These are phyloP conservation scores for Misopates orontium DNA, from an alignment of 257 asterid species.

Conservation along the genomic window DNA sequence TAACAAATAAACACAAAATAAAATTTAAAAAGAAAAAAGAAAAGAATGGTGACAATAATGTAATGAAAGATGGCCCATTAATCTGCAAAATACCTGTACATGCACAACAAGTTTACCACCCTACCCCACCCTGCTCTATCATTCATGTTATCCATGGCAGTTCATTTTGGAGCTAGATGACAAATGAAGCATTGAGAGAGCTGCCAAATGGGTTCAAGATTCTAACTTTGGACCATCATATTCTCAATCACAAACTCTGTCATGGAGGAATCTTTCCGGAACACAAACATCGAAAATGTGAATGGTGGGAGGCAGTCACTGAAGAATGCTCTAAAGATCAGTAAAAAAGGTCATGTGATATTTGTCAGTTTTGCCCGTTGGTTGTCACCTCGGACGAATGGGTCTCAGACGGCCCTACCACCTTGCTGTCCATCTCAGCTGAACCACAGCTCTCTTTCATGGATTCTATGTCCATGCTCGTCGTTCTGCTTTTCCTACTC, in stretches of 20 bases:
- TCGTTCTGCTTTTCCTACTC: slow-evolving; percentile 58
- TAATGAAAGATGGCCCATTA: slow-evolving; percentile 28
- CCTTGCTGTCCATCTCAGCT: slow-evolving; percentile 47
- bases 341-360: slow-evolving; percentile 27
- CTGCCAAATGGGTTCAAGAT: slow-evolving; percentile 34
- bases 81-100: slow-evolving; percentile 42
- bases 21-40: neutral
- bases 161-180: slow-evolving; percentile 35
- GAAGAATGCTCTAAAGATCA: slow-evolving; percentile 30
- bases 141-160: slow-evolving; percentile 17
- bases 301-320: slow-evolving; percentile 27
- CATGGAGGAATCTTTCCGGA: slow-evolving; percentile 50
- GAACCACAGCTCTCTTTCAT: slow-evolving; percentile 54
- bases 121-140: slow-evolving; percentile 23
- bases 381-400: slow-evolving; percentile 46
- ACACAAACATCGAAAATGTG: slow-evolving; percentile 40
- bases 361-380: slow-evolving; percentile 46
- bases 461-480: slow-evolving; percentile 73
- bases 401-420: slow-evolving; percentile 41
- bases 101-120: slow-evolving; percentile 33
- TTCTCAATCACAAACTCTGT: slow-evolving; percentile 35
- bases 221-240: slow-evolving; percentile 31
- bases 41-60: slow-evolving; percentile 35
- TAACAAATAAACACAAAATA: too few species aligned
- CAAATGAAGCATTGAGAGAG: slow-evolving; percentile 31